These are phyloP conservation scores for Hypomyces rosellus DNA, from an alignment of 2,329 filamentous ascomycete genomes.

Conservation along the genomic window DNA sequence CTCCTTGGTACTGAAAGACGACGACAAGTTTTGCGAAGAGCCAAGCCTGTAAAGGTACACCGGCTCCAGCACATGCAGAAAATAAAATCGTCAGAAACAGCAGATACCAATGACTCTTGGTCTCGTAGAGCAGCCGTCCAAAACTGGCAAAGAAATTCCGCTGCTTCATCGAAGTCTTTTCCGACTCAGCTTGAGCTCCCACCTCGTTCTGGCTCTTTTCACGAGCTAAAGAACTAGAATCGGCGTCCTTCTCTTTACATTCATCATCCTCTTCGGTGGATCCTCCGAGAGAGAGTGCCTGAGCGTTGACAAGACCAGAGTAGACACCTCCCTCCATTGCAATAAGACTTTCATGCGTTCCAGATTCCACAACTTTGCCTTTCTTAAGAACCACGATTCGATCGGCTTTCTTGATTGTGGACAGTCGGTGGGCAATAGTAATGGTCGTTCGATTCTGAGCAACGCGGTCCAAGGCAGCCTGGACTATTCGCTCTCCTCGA, in stretches of 20 bases:
- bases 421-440: constrained; percentile 89
- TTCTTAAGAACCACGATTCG: constrained; percentile 92
- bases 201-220: constrained; percentile 40
- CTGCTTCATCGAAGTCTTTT: constrained; percentile 25
- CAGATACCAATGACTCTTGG: constrained; percentile 43
- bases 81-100: constrained; percentile 45
- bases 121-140: constrained; percentile 51
- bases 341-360: constrained; percentile 75
- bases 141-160: constrained; percentile 47
- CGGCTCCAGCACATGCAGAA: constrained; percentile 37
- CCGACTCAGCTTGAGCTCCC: constrained; percentile 45
- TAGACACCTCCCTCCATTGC: constrained; percentile 62
- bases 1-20: constrained; percentile 36
- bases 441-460: constrained; percentile 87
- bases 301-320: constrained; percentile 78
- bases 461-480: constrained; percentile 83
- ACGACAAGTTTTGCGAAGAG: constrained; percentile 49
- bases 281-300: constrained; percentile 65
- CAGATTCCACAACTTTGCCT: constrained; percentile 87
- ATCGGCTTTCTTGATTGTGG: constrained; percentile 88
- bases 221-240: constrained; percentile 43
- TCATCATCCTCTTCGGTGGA: constrained; percentile 45
- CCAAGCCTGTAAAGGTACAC: constrained; percentile 46
- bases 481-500: constrained; percentile 89
- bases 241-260: constrained; percentile 42